Evolutionary conservation across 2,329 filamentous ascomycete species (phyloP).

Genomic region (Fusarium tjaetaba): DNA sequence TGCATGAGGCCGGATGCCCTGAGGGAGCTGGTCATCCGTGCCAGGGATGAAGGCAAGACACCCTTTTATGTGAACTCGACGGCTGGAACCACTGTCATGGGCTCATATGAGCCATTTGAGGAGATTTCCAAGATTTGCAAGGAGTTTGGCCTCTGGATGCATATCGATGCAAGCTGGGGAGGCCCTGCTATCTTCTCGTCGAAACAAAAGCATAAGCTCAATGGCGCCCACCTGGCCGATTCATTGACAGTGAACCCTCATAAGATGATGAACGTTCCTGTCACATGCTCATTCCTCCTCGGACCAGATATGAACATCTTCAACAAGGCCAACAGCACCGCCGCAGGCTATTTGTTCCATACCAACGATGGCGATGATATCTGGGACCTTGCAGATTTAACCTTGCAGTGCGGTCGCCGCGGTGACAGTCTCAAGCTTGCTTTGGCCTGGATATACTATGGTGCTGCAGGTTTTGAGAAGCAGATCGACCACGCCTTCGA

Average conservation of each 20-base stretch:
- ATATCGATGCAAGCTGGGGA: slow-evolving; percentile 93
- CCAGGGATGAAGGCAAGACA: slow-evolving; percentile 74
- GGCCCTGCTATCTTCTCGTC: slow-evolving; percentile 82
- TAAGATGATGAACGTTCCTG: slow-evolving; percentile 93
- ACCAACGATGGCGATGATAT: slow-evolving; percentile 65
- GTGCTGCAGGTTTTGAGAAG: slow-evolving; percentile 74
- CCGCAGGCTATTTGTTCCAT: slow-evolving; percentile 88
- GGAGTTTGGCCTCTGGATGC: slow-evolving; percentile 83
- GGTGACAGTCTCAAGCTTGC: slow-evolving; percentile 90
- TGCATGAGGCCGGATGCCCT: slow-evolving; percentile 76
- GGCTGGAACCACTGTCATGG: slow-evolving; percentile 91
- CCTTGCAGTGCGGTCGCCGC: slow-evolving; percentile 89
- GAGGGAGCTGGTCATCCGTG: slow-evolving; percentile 67
- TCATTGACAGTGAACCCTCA: slow-evolving; percentile 91
- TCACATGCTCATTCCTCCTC: slow-evolving; percentile 91
- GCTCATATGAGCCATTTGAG: slow-evolving; percentile 84
- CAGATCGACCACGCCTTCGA: slow-evolving; percentile 79
- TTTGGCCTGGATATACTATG: slow-evolving; percentile 90
- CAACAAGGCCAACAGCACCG: slow-evolving; percentile 84
- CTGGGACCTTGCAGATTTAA: slow-evolving; percentile 92
- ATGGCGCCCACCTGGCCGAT: slow-evolving; percentile 78
- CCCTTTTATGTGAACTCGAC: slow-evolving; percentile 97
- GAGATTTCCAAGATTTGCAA: slow-evolving; percentile 77
- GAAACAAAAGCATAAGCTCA: slow-evolving; percentile 70
- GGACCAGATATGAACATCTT: slow-evolving; percentile 80